Base-by-base conservation (phyloP, 371 early-diverging fungal species). In the Rhizopus delemar region DNA sequence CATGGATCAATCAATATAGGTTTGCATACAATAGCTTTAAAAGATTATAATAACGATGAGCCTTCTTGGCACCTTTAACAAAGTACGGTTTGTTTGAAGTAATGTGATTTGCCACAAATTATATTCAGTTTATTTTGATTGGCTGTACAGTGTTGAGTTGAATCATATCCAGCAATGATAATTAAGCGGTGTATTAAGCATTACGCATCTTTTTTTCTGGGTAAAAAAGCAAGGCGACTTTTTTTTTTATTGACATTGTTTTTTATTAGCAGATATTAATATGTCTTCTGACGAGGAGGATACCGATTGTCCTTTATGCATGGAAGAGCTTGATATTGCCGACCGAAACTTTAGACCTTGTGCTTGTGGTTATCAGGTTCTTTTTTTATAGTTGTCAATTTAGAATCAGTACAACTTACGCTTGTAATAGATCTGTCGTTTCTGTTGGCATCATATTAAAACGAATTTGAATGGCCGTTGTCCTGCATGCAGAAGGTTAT, bases 361-460 rank as follows among this genome's bases (percentile, higher is more conserved):
- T 80, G 92, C 93, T 49, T 98, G 98, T 69, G 96, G 95, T 12
- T 98, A 98, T 70, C 97, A 96, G 90, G 96, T 94, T 29, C 38
- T 48, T 12, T 29, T 48, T 41, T 12, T 53, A 8, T 22, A 33
- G 5, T 3, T 46, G 12, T 29, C 16, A 34, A 15, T 5, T 5
- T 13, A n/a, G 13, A 43, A 43, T 11, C 8, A 11, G 5, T 43
- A 43, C 6, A 50, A 50, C 22, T 36, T n/a, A 7, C 28, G n/a
- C 22, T 2, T 43, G 32, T 22, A 22, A 22, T 78, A 97, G 95
- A 94, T 98, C 62, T 98, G 98, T 73, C 90, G 97, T 15, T 98
- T 98, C 73, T 98, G 98, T 68, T 96, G 95, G 91, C 90, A 98
- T 71, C 95, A 94, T 66, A 96, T 96, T 74, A 93, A 92, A 62